phyloP scores from a whole-genome alignment of 2,329 filamentous ascomycete species.

The Venturia carpophila region DNA sequence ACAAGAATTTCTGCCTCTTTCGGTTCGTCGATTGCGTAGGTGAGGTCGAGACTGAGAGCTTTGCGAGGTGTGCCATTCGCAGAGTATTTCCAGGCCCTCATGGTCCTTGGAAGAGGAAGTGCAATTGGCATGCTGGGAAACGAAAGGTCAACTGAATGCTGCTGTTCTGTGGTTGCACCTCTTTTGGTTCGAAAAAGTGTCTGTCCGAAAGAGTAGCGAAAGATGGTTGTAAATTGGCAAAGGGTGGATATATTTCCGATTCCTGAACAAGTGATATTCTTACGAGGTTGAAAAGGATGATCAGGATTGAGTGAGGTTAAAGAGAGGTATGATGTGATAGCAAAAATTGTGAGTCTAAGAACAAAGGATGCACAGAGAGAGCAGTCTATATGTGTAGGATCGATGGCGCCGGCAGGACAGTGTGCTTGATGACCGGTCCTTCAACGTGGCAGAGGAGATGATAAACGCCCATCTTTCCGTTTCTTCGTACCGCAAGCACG shows the following conservation, averaged over 20 bases:
- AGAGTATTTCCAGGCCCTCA: slow-evolving; percentile 24
- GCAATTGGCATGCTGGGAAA: neutral
- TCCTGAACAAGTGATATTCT: neutral
- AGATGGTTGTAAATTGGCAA: neutral
- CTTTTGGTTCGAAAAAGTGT: neutral
- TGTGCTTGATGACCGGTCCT: neutral
- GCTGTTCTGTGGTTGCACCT: neutral
- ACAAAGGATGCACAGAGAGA: too few relatives aligned
- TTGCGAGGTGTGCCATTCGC: neutral
- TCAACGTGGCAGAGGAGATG: neutral
- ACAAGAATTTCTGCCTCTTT: slow-evolving; percentile 17
- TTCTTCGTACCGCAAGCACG: neutral
- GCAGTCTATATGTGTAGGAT: neutral
- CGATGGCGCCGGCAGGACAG: neutral
- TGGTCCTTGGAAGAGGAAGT: slow-evolving; percentile 19
- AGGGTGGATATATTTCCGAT: neutral
- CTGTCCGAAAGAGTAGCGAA: neutral
- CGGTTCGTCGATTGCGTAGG: neutral
- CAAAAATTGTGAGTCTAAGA: too few relatives aligned
- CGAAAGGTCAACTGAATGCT: neutral
- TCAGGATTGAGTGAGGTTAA: neutral
- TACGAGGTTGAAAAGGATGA: neutral
- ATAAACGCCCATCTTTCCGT: neutral
- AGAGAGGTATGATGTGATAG: neutral
- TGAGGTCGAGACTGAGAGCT: neutral